Percentiles rank a stretch among this genome's conserved stretches.
These are phyloP conservation scores for Gossypium ekmanianum DNA, from an alignment of 345 rosid species.

Conservation along the genomic window DNA sequence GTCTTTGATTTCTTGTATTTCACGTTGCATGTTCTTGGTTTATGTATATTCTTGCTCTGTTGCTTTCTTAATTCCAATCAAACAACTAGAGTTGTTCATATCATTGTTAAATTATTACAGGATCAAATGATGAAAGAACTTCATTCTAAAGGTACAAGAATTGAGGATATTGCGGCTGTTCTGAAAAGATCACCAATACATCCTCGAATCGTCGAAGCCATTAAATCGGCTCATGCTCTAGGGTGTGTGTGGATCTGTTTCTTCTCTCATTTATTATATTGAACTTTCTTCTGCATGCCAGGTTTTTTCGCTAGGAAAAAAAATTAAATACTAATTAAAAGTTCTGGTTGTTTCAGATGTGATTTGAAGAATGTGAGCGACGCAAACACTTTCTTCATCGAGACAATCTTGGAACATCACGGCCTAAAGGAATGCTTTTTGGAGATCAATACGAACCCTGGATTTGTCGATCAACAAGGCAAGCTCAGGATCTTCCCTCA, in stretches of 20 bases:
- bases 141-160: slow-evolving; percentile 51
- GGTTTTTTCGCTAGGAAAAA: neutral
- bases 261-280: neutral
- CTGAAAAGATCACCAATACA: slow-evolving; percentile 53
- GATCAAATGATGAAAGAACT: slow-evolving; percentile 76
- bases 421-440: neutral
- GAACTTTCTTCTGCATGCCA: neutral
- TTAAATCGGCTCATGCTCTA: slow-evolving; percentile 68
- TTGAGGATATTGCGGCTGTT: slow-evolving; percentile 48
- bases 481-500: neutral
- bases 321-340: neutral
- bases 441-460: neutral
- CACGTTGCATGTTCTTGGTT: neutral
- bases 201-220: slow-evolving; percentile 61
- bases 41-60: neutral
- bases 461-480: neutral
- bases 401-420: neutral
- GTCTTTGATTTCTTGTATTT: neutral
- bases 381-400: neutral
- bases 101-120: slow-evolving; percentile 31
- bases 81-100: neutral
- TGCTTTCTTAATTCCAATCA: neutral
- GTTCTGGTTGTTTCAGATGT: neutral
- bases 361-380: neutral
- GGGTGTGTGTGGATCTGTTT: slow-evolving; percentile 47